Evolutionary conservation across 441 rosid genomes (phyloP), one percentile per base, ranked within the genome.

Genomic region (Hura crepitans): DNA sequence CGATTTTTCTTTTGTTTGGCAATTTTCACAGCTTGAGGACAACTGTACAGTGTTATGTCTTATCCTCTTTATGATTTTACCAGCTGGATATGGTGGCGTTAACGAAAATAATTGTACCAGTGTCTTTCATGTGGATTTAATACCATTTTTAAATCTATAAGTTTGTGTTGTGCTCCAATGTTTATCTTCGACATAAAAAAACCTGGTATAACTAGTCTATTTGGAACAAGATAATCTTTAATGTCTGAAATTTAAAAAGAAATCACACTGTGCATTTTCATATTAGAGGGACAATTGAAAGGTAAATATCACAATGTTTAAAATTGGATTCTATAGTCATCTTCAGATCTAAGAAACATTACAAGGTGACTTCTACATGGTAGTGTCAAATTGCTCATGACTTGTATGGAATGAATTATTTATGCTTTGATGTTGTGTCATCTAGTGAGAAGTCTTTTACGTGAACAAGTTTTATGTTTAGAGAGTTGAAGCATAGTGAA

Each of bases 11-110:
- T 68, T 53, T 25, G 15, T 33, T 55, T 17, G 9, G 11, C 50
- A 47, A 54, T 23, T 67, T 49, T 72, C 35, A 37, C 9, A 71
- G 59, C 22, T 46, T 49, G 46, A 35, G 30, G 71, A 58, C 35
- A 17, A 1, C n/a, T 23, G 23, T 65, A 51, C 35, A 25, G 22
- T 46, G 22, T 33, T 13, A 42, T 18, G 33, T 64, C 22, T 60
- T 50, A 11, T 61, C 39, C 28, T 61, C 47, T 61, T 39, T 45
- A 13, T 20, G 23, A 61, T 20, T 18, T 9, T 20, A 22, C 11
- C 65, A n/a, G 45, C 27, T 60, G 43, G 43, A 18, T 60, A 8
- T 60, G 17, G 46, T 60, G 64, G 10, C 25, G 35, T 33, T 33
- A 17, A 27, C 14, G 0, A 35, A 31, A 60, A 20, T 60, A 60